Percentiles rank a stretch among this genome's conserved stretches.
Conservation (phyloP, 768 basidiomycete species). For the Phylloporus sp. region DNA sequence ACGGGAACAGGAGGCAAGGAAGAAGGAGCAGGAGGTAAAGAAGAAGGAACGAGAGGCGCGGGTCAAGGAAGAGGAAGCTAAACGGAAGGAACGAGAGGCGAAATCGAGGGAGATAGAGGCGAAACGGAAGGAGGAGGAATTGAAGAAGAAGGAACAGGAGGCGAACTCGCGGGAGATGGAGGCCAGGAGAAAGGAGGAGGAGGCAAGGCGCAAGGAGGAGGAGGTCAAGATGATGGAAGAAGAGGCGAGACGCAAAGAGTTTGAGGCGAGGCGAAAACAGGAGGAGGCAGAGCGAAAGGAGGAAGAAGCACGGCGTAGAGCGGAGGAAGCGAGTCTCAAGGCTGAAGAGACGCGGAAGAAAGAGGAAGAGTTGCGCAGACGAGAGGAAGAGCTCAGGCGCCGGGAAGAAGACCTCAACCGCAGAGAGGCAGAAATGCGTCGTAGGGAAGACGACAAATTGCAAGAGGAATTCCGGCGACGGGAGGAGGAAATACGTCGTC, state of each 20-base stretch:
- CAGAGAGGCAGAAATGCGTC: slow-evolving; percentile 29
- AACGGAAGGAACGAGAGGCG: slow-evolving; percentile 27
- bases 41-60: slow-evolving; percentile 19
- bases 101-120: slow-evolving; percentile 17
- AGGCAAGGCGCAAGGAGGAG: slow-evolving; percentile 20
- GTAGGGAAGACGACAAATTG: slow-evolving; percentile 24
- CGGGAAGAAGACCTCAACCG: slow-evolving; percentile 31
- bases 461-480: slow-evolving; percentile 29
- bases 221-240: slow-evolving; percentile 25
- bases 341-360: slow-evolving; percentile 23
- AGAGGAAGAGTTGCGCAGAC: slow-evolving; percentile 23
- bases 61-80: slow-evolving; percentile 23
- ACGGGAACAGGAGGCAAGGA: slow-evolving; percentile 30
- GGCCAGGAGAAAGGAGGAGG: slow-evolving; percentile 28
- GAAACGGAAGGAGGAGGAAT: slow-evolving; percentile 20
- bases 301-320: slow-evolving; percentile 25
- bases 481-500: slow-evolving; percentile 30
- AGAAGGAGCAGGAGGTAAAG: slow-evolving; percentile 21
- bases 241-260: slow-evolving; percentile 26
- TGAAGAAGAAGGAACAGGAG: slow-evolving; percentile 23
- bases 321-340: slow-evolving; percentile 23
- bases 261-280: slow-evolving; percentile 29
- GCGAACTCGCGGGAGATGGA: slow-evolving; percentile 27
- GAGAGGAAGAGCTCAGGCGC: slow-evolving; percentile 27
- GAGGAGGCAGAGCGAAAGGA: slow-evolving; percentile 28